Percentiles rank a stretch among this genome's conserved stretches.
Evolutionary conservation across 1,284 basidiomycete genomes (phyloP).

Genomic region (Wolfiporia cocos): DNA sequence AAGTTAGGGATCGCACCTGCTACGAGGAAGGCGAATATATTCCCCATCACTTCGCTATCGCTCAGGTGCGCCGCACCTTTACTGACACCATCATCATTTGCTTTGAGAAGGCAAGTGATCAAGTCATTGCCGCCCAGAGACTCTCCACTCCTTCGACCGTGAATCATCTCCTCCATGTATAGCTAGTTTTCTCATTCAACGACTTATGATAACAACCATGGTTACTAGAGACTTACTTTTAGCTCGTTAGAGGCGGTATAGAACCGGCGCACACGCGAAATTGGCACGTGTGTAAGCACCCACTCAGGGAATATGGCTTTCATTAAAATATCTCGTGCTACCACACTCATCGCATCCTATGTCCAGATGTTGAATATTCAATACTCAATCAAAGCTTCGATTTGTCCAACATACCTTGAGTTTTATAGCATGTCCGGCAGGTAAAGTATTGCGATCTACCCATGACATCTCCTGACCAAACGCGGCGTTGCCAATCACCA

Average conservation of each 20-base stretch:
- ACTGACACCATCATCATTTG: conserved; percentile 34
- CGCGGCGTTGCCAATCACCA: conserved; percentile 52
- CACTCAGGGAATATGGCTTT: conserved; percentile 40
- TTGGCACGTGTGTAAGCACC: conserved; percentile 31
- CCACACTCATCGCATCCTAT: conserved; percentile 41
- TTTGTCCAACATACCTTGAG: conserved; percentile 48
- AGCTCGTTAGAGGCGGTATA: conserved; percentile 43
- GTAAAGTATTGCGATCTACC: conserved; percentile 36
- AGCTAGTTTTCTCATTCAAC: too few species aligned
- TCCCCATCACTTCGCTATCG: conserved; percentile 46
- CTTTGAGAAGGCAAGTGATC: conserved; percentile 47
- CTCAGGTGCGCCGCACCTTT: conserved; percentile 34
- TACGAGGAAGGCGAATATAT: too few species aligned
- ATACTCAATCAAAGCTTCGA: too few species aligned
- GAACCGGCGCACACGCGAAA: conserved; percentile 30
- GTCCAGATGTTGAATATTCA: neutral
- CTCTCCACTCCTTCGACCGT: conserved; percentile 31
- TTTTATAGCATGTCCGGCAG: conserved; percentile 43
- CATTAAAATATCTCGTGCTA: conserved; percentile 36
- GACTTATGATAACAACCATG: too few species aligned
- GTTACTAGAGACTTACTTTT: conserved; percentile 32
- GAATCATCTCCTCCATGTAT: conserved; percentile 55
- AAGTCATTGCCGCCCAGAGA: conserved; percentile 40
- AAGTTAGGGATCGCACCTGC: too few species aligned
- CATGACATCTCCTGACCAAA: conserved; percentile 50